Base-by-base conservation (phyloP, 805 yeast genomes). In the Zygosaccharomyces rouxii region DNA sequence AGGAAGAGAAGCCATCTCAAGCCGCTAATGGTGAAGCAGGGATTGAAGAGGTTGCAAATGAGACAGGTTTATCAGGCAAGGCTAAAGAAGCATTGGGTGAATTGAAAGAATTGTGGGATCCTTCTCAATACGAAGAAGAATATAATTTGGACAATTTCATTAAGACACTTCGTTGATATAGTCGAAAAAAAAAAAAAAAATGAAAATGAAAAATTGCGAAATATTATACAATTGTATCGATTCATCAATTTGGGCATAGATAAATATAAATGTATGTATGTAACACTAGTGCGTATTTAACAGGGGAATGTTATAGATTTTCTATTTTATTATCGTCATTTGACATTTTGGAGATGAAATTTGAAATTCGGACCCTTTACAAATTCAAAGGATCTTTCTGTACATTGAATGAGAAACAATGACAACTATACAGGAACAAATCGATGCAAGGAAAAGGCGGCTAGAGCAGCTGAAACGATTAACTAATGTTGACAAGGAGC, bases 41-140 rank as follows among this genome's bases (percentile, higher is more conserved):
- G 14, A 63, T 67, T 35, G 75, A 71, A 23, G 72, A 72, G 23
- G 74, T 74, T 18, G 68, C 67, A 9, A 64, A 63, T 51, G 95
- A 86, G 57, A 81, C 86, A 13, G 92, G 96, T 3, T 78, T 89
- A 42, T 86, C 88, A 3, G 89, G 88, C 40, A 84, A 84, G 66
- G 95, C 95, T 4, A 86, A 86, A 31, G 89, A 86, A 37, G 92
- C 94, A 0, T 81, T 88, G 39, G 92, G 90, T 23, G 96, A 88
- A 56, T 74, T 94, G 55, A 92, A 87, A 7, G 97, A 90, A 59
- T 75, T 94, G 48, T 94, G 99, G 99, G 98, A 94, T 64, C 94
- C 88, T 59, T 77, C 86, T 29, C 97, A 94, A 68, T 94, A 94
- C 62, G 96, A 90, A 55, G 99, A 94, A 62, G 99, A 94, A 72